phyloP scores from a whole-genome alignment of 2,329 filamentous ascomycete genomes.

The Trichoderma atroviride region DNA sequence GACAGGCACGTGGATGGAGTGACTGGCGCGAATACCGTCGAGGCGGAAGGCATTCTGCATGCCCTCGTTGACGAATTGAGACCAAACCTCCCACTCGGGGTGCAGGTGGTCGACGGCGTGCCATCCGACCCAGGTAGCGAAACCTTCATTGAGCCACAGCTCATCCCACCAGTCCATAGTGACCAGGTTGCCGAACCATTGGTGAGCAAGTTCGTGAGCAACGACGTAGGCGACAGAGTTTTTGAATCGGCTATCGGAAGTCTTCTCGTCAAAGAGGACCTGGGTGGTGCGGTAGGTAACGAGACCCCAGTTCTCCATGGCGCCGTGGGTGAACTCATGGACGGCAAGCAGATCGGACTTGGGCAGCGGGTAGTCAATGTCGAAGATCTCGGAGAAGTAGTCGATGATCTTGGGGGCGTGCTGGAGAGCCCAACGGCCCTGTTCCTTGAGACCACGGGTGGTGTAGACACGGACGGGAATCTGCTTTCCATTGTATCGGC shows the following conservation, averaged over 20 bases:
- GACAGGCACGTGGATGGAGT: constrained; percentile 95
- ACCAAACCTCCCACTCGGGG: constrained; percentile 97
- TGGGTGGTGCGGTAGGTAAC: constrained; percentile 96
- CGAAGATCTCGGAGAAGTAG: constrained; percentile 94
- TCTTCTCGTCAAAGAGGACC: constrained; percentile 92
- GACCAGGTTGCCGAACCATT: constrained; percentile 94
- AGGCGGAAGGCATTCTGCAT: constrained; percentile 90
- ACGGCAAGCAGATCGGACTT: constrained; percentile 91
- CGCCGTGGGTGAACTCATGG: constrained; percentile 85
- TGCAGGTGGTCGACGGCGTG: constrained; percentile 87
- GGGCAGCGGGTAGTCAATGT: constrained; percentile 88
- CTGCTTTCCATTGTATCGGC: constrained; percentile 87
- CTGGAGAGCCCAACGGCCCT: constrained; percentile 85
- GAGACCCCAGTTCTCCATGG: constrained; percentile 96
- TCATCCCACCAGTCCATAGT: constrained; percentile 98
- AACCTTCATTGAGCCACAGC: constrained; percentile 93
- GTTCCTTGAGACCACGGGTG: constrained; percentile 88
- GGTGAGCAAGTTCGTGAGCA: constrained; percentile 94
- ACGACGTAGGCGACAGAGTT: constrained; percentile 96
- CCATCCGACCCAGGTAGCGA: constrained; percentile 98
- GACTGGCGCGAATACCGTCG: constrained; percentile 86
- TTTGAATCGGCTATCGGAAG: constrained; percentile 86
- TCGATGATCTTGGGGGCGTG: constrained; percentile 93
- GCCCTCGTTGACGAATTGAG: constrained; percentile 93
- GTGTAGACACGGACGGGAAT: constrained; percentile 96